Conservation (phyloP, 1,139 yeast species). For the Taphrina deformans region DNA sequence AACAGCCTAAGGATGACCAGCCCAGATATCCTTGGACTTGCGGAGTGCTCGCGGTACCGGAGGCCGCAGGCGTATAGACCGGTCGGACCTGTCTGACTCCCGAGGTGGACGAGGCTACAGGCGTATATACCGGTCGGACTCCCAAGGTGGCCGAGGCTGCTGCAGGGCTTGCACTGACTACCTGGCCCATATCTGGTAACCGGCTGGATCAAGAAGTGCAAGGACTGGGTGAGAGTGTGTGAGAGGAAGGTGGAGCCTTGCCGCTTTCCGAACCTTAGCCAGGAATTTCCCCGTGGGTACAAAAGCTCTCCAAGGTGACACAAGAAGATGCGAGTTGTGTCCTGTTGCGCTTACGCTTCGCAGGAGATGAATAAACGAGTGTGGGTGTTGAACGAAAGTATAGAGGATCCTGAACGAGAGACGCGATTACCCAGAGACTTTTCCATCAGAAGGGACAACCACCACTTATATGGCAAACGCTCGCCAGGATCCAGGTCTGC, state of each 20-base stretch:
- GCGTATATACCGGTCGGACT: too few species aligned
- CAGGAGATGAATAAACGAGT: too few species aligned
- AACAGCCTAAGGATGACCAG: not conserved
- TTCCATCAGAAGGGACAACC: not conserved
- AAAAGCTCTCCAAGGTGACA: not conserved
- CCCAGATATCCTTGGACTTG: not conserved
- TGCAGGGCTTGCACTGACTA: not conserved
- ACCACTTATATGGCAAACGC: not conserved
- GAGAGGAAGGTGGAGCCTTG: not conserved
- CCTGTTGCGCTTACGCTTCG: too few species aligned
- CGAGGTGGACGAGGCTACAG: too few species aligned
- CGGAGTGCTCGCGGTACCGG: too few species aligned
- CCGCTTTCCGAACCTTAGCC: not conserved
- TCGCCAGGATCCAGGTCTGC: not conserved
- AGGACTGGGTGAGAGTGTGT: not conserved
- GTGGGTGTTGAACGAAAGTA: not conserved
- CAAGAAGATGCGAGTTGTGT: not conserved
- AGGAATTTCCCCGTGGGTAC: not conserved
- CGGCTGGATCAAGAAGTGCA: too few species aligned
- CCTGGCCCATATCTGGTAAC: constrained; percentile 7
- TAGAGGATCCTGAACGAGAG: not conserved
- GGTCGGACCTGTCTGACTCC: too few species aligned
- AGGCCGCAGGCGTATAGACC: too few species aligned
- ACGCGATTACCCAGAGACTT: not conserved
- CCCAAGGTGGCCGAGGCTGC: too few species aligned